Base-by-base conservation (phyloP, 2,329 filamentous ascomycete genomes). In the Grosmannia huntii region DNA sequence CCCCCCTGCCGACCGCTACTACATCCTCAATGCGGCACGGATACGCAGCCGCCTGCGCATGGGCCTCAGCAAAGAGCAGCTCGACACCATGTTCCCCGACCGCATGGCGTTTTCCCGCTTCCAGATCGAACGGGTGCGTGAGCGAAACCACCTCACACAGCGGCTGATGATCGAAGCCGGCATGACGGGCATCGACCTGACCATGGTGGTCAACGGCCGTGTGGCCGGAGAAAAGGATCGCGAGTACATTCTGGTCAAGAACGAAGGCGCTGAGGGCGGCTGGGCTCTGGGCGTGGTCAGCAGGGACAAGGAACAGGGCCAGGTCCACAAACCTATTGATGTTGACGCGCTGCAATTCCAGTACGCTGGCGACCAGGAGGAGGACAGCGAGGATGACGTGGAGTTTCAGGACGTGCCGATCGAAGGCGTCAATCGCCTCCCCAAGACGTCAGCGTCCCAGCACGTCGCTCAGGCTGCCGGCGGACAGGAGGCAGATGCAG, bases 21-120 rank as follows among this genome's bases (percentile, higher is more conserved):
- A 97, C 66, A 99, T 99, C 57, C 74, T 99, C 25, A 99, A 99
- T 68, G 94, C 95, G 1, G 94, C 95, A 1, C 81, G 94, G 61
- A 69, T 99, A 61, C 79, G 94, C 59, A 96, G 90, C 69, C 81
- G 94, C 57, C 76, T 99, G 66, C 83, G 94, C 68, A 96, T 99
- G 92, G 94, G 94, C 0, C 82, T 96, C 65, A 95, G 89, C 59
- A 97, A 97, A 71, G 92, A 99, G 63, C 94, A 99, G 71, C 73
- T 99, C 16, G 91, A 97, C 64, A 82, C 79, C 52, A 99, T 99
- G 94, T 99, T 99, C 68, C 92, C 94, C 0, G 87, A 99, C 69
- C 84, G 94, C 28, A 96, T 99, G 90, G 94, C 87, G 0, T 99
- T 99, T 68, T 96, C 91, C 1, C 86, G 80, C 61, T 99, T 99